Evolutionary conservation across 2,329 filamentous ascomycete species (phyloP).

Genomic region (Xylaria sp.): DNA sequence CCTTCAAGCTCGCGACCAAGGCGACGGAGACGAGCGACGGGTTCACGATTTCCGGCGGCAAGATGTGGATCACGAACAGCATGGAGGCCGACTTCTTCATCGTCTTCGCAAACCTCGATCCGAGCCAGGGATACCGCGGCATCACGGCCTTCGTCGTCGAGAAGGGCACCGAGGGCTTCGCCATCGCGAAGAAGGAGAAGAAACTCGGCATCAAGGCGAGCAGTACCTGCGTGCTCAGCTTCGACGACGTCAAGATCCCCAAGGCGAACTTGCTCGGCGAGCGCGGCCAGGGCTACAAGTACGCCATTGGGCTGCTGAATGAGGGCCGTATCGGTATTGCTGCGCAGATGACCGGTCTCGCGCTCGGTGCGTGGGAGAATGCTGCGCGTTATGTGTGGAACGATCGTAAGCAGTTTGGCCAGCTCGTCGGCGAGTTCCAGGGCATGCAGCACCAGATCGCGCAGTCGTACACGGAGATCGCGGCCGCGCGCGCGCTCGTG

Average conservation of each 20-base stretch:
- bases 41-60: slow-evolving; percentile 82
- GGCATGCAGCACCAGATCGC: slow-evolving; percentile 99
- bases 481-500: slow-evolving; percentile 82
- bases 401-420: slow-evolving; percentile 93
- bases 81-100: slow-evolving; percentile 94
- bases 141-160: slow-evolving; percentile 95
- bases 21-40: slow-evolving; percentile 77
- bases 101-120: slow-evolving; percentile 94
- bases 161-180: slow-evolving; percentile 83
- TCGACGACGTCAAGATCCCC: slow-evolving; percentile 91
- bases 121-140: slow-evolving; percentile 88
- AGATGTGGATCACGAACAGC: slow-evolving; percentile 99
- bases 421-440: slow-evolving; percentile 92
- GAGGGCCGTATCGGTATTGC: slow-evolving; percentile 97
- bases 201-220: slow-evolving; percentile 95
- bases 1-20: slow-evolving; percentile 89
- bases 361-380: slow-evolving; percentile 91
- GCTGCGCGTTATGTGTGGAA: slow-evolving; percentile 96
- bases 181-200: slow-evolving; percentile 99
- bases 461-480: slow-evolving; percentile 90
- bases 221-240: slow-evolving; percentile 95
- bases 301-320: slow-evolving; percentile 89
- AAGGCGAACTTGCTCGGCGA: slow-evolving; percentile 83
- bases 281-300: slow-evolving; percentile 93
- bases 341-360: slow-evolving; percentile 96